Base-by-base conservation (phyloP, 345 rosid species). In the Arabidopsis thaliana region DNA sequence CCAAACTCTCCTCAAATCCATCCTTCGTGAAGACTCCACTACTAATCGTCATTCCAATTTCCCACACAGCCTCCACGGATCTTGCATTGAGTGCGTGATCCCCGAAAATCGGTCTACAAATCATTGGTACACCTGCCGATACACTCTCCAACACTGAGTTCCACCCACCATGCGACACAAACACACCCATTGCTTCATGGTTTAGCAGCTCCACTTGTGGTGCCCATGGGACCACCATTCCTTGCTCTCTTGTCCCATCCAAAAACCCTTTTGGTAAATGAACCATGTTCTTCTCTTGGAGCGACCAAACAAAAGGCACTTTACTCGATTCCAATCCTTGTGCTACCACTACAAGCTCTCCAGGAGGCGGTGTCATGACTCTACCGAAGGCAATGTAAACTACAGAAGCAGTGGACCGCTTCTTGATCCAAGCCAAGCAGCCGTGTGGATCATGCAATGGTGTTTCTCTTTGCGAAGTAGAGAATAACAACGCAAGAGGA, bases 331-430 rank as follows among this genome's bases (percentile, higher is more conserved):
- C 86, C 23, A 89, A 7, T 4, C 90, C 91, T 69, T 82, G 79
- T 1, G 88, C 90, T 5, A 89, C 59, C 9, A 74, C 93, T 24
- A 42, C 44, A 16, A 83, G 37, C 81, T 91, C 93, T 2, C 59
- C 51, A 6, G 52, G 73, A 5, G 84, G 81, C 4, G 69, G 79
- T 0, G 30, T 44, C 11, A 65, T 84, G 44, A 82, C 78, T 0
- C 87, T 77, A 24, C 96, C 91, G 13, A 89, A 89, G 76, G 88
- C 63, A 53, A 91, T 83, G 53, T 87, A 91, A 0, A 64, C 83
- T 0, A 85, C 89, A 0, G 88, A 82, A 20, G 25, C 59, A 1
- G 79, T 45, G 0, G 80, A 23, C 50, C 66, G 83, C 60, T 46
- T 60, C 56, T 85, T 77, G 0, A 87, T 56, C 93, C 92, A 91